Evolutionary conservation across 2,329 filamentous ascomycete genomes (phyloP).

Genomic region (Fusarium sambucinum): DNA sequence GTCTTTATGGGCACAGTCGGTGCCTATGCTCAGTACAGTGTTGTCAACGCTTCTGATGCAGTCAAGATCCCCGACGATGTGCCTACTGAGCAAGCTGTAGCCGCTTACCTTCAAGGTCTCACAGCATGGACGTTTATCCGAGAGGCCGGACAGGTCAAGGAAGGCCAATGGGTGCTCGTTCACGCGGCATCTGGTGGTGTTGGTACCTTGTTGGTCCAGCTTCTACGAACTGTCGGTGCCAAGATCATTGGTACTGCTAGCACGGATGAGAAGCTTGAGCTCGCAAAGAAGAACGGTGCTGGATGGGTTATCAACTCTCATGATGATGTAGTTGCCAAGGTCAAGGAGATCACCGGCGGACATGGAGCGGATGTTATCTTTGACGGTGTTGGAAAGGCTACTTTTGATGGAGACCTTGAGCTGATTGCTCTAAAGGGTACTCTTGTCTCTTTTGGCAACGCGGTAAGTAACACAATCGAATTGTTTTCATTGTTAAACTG

Average conservation of each 20-base stretch:
- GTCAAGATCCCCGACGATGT: constrained; percentile 74
- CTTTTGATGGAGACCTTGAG: constrained; percentile 83
- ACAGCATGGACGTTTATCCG: constrained; percentile 84
- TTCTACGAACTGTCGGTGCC: constrained; percentile 78
- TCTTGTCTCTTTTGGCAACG: constrained; percentile 84
- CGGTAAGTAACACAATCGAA: constrained; percentile 59
- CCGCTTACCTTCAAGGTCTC: constrained; percentile 81
- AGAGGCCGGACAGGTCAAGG: constrained; percentile 80
- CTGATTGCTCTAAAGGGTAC: constrained; percentile 81
- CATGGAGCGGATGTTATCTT: constrained; percentile 82
- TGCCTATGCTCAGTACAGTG: constrained; percentile 69
- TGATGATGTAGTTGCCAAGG: constrained; percentile 69
- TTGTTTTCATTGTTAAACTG: constrained; percentile 7
- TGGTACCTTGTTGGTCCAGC: constrained; percentile 79
- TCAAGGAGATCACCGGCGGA: constrained; percentile 77
- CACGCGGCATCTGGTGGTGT: constrained; percentile 90
- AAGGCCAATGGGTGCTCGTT: constrained; percentile 84
- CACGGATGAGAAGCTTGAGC: constrained; percentile 75
- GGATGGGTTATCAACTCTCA: constrained; percentile 77
- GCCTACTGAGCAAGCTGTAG: constrained; percentile 72
- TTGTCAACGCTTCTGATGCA: constrained; percentile 65
- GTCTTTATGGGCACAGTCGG: constrained; percentile 70
- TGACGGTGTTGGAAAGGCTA: constrained; percentile 86
- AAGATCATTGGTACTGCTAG: constrained; percentile 84
- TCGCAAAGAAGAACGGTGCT: constrained; percentile 78